Base-by-base conservation (phyloP, 176 grass and related monocot species). In the Alopecurus myosuroides region DNA sequence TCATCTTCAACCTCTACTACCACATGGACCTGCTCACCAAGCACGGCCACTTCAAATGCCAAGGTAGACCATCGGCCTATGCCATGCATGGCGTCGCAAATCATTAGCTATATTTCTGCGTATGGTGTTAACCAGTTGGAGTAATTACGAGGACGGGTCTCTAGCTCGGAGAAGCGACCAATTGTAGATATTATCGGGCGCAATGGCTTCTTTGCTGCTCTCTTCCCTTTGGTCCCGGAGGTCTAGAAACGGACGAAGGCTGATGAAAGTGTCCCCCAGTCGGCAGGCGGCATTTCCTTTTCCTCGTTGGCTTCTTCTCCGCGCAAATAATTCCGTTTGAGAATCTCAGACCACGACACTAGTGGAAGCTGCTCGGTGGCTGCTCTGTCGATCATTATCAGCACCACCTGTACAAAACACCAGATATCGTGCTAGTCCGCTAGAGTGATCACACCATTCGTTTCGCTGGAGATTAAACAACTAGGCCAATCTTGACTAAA, bases 1-100 rank as follows among this genome's bases (percentile, higher is more conserved):
- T 97, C 70, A 82, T 90, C 80, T 94, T 94, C 86, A 28, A 13
- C 25, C 76, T 97, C 64, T 90, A 94, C 66, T 89, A 85, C 56
- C 92, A 91, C 81, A 83, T 87, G 88, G 67, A 87, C 34, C 85
- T 94, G 36, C 94, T 94, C 77, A 11, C 41, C 12, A 3, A 77
- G 52, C 52, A 94, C 20, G 90, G 90, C 8, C 92, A 92, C 86
- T 92, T 97, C 58, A 70, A 36, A 6, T 87, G 83, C 70, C 49
- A 84, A 65, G 87, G 89, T 97, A 85, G 20, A 18, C 71, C n/a
- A n/a, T n/a, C n/a, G n/a, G n/a, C n/a, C n/a, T n/a, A n/a, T n/a
- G n/a, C n/a, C n/a, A n/a, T n/a, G n/a, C 0, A 49, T 17, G 46
- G 14, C 46, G 14, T 18, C 18, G 46, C 46, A 17, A 17, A 49